Evolutionary conservation across 192 early-diverging fungal genomes (phyloP).

Genomic region (Geranomyces michiganensis): DNA sequence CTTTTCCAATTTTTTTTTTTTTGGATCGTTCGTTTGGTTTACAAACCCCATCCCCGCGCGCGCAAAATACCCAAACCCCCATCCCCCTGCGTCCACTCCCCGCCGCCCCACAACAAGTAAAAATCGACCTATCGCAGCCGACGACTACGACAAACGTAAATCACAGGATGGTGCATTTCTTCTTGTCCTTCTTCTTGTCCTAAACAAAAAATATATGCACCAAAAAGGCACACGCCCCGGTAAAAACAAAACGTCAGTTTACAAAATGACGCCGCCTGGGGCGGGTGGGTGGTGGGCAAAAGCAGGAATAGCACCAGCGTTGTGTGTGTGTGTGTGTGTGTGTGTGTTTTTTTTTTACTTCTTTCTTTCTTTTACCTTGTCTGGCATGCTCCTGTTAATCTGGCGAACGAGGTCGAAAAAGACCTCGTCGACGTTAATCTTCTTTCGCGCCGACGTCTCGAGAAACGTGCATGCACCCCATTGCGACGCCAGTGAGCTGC

Average conservation of each 20-base stretch:
- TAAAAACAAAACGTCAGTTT: not conserved
- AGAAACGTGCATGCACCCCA: conserved; percentile 76
- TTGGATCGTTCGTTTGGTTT: too few species aligned
- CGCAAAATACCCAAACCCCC: too few species aligned
- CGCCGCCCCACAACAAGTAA: too few species aligned
- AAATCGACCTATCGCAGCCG: too few species aligned
- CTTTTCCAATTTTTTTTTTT: too few species aligned
- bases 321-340: too few species aligned
- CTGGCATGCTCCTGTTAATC: conserved; percentile 81
- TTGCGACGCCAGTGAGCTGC: conserved; percentile 62
- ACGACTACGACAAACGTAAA: not conserved
- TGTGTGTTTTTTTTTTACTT: not conserved
- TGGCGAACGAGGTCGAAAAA: conserved; percentile 90
- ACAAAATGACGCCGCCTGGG: too few species aligned
- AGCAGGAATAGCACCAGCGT: not conserved
- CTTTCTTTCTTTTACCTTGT: conserved; percentile 48
- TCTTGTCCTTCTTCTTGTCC: conserved; percentile 53
- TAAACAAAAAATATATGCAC: not conserved
- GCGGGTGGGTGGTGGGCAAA: not conserved
- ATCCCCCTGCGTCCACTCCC: too few species aligned
- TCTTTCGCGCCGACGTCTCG: conserved; percentile 85
- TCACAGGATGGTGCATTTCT: conserved; percentile 53
- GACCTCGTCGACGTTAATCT: conserved; percentile 89
- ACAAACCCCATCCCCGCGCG: too few species aligned
- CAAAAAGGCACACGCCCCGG: not conserved